Percentiles rank a stretch among this genome's conserved stretches.
Evolutionary conservation across 805 yeast species (phyloP).

Genomic region (Yamadazyma paraphyllophila): DNA sequence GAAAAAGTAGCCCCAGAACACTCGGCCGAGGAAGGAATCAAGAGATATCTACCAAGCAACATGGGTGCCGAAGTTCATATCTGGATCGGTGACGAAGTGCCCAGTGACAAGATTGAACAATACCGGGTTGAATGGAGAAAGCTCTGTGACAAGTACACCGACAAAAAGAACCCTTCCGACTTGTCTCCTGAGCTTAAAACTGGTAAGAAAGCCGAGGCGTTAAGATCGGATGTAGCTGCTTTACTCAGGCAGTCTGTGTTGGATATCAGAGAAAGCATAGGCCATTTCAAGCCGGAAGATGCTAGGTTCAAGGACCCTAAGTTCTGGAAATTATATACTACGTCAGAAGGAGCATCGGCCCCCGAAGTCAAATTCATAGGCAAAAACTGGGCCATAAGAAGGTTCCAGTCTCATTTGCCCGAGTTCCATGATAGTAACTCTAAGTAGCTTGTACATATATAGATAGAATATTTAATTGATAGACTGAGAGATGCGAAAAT

Average conservation of each 20-base stretch:
- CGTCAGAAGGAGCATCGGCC: conserved; percentile 62
- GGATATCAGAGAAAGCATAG: conserved; percentile 41
- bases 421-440: conserved; percentile 19
- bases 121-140: conserved; percentile 72
- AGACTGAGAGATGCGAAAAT: not conserved
- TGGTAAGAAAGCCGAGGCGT: conserved; percentile 62
- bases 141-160: conserved; percentile 54
- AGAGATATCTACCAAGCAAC: conserved; percentile 59
- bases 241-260: conserved; percentile 63
- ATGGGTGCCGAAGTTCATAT: conserved; percentile 67
- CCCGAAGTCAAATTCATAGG: conserved; percentile 74
- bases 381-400: conserved; percentile 76
- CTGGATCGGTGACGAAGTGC: conserved; percentile 68
- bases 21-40: conserved; percentile 51
- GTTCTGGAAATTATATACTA: conserved; percentile 74
- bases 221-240: conserved; percentile 70
- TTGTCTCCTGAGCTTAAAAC: conserved; percentile 58
- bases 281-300: conserved; percentile 59
- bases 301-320: conserved; percentile 60
- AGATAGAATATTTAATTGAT: not conserved
- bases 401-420: conserved; percentile 56
- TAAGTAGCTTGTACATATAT: conserved; percentile 3
- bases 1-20: conserved; percentile 85
- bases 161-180: conserved; percentile 52
- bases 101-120: conserved; percentile 53